Evolutionary conservation across 352 stramenopile species (phyloP).

Genomic region (Pythium dissimile): DNA sequence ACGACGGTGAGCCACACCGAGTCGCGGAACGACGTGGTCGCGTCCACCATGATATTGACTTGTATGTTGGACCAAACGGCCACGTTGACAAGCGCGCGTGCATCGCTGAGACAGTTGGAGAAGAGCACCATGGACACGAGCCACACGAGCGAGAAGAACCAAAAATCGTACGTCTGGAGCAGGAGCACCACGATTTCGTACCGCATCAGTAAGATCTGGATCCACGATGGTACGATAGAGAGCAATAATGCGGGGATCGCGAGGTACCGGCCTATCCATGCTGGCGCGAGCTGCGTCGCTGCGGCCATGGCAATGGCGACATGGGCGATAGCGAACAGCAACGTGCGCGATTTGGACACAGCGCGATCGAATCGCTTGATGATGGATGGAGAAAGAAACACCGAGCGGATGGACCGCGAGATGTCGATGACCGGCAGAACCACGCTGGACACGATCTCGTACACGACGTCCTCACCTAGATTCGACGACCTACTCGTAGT

Average conservation of each 20-base stretch:
- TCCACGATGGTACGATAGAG: too few species aligned
- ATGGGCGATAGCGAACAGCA: too few species aligned
- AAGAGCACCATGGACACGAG: conserved; percentile 14
- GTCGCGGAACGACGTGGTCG: conserved; percentile 9
- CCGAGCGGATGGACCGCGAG: background rate
- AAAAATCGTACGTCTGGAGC: conserved; percentile 5
- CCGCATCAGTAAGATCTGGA: background rate
- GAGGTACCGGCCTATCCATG: background rate
- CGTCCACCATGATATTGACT: conserved; percentile 29
- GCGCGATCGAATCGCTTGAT: too few species aligned
- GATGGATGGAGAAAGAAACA: too few species aligned
- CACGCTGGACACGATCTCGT: background rate
- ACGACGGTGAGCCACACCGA: conserved; percentile 7
- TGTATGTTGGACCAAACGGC: conserved; percentile 25
- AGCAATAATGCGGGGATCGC: background rate
- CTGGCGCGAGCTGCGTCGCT: too few species aligned
- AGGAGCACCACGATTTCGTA: background rate
- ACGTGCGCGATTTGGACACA: too few species aligned
- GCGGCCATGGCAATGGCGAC: too few species aligned
- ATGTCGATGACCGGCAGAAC: background rate
- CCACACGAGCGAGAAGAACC: conserved; percentile 20
- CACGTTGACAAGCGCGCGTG: conserved; percentile 7
- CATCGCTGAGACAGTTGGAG: conserved; percentile 17
- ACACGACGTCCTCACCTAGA: background rate
- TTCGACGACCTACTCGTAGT: background rate